A percentile compares a stretch with the other conserved stretches of the same genome.
These are phyloP conservation scores for Sphaceloma murrayae DNA, from an alignment of 2,329 filamentous ascomycete species.

Conservation along the genomic window DNA sequence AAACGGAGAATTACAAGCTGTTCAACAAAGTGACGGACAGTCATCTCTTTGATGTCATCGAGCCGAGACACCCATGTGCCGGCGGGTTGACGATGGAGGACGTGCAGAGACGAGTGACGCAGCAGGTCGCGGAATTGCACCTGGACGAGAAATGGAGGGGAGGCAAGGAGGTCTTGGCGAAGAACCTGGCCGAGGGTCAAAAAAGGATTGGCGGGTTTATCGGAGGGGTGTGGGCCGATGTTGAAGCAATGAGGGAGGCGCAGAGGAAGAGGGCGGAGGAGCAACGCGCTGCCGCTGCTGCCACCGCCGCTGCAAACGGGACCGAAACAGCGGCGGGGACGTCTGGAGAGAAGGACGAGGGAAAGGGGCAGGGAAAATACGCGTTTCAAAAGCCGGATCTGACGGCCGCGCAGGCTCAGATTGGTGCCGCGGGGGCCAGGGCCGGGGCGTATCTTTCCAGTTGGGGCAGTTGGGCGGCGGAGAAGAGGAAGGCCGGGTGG, in stretches of 20 bases:
- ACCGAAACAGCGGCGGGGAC: too few relatives aligned
- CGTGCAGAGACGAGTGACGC: conserved; percentile 76
- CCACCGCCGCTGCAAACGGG: conserved; percentile 15
- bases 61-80: conserved; percentile 85
- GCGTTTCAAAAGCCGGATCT: conserved; percentile 38
- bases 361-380: conserved; percentile 16
- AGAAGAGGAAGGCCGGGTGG: conserved; percentile 57
- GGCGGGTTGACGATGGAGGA: conserved; percentile 91
- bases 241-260: conserved; percentile 69
- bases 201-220: conserved; percentile 83
- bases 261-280: conserved; percentile 57
- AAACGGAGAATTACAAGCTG: conserved; percentile 83
- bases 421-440: conserved; percentile 44
- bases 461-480: conserved; percentile 57
- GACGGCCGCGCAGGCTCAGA: conserved; percentile 45
- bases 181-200: conserved; percentile 76
- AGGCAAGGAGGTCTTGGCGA: conserved; percentile 74
- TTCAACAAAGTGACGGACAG: conserved; percentile 66
- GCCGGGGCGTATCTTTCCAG: conserved; percentile 55
- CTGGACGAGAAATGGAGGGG: conserved; percentile 82
- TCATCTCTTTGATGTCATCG: conserved; percentile 87
- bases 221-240: conserved; percentile 80
- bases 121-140: conserved; percentile 89
- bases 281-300: conserved; percentile 33
- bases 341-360: too few relatives aligned